A percentile compares a stretch with the other conserved stretches of the same genome.
Evolutionary conservation across 2,329 filamentous ascomycete species (phyloP).

Genomic region (Ramularia endophylla): DNA sequence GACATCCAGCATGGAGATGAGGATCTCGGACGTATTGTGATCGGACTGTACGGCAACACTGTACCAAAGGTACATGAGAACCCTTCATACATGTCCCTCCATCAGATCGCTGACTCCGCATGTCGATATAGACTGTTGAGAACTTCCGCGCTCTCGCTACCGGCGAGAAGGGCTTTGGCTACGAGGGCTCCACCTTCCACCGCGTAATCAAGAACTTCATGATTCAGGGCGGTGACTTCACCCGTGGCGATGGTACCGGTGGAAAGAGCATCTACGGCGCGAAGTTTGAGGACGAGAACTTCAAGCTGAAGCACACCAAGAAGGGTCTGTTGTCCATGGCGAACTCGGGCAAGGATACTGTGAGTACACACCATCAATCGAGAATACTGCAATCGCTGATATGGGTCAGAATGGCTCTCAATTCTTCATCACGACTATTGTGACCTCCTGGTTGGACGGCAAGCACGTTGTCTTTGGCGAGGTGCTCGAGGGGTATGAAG

Average conservation of each 20-base stretch:
- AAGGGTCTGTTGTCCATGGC: slow-evolving; percentile 64
- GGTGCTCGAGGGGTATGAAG: slow-evolving; percentile 77
- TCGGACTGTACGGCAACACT: slow-evolving; percentile 83
- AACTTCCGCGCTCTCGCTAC: slow-evolving; percentile 78
- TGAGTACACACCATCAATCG: neutral
- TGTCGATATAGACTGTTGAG: slow-evolving; percentile 50
- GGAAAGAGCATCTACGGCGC: slow-evolving; percentile 84
- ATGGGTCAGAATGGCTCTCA: slow-evolving; percentile 63
- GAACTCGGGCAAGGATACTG: neutral
- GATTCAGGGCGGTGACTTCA: slow-evolving; percentile 90
- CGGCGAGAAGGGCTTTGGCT: slow-evolving; percentile 81
- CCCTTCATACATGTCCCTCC: neutral
- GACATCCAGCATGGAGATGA: slow-evolving; percentile 74
- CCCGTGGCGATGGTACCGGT: slow-evolving; percentile 72
- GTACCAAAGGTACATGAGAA: slow-evolving; percentile 59
- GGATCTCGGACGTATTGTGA: slow-evolving; percentile 65
- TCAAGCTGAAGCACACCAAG: slow-evolving; percentile 89
- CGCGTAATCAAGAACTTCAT: slow-evolving; percentile 87
- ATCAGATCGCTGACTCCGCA: too few species aligned
- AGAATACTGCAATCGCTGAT: too few species aligned
- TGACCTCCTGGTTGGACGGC: slow-evolving; percentile 78
- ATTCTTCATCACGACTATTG: slow-evolving; percentile 83
- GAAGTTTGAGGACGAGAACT: slow-evolving; percentile 86
- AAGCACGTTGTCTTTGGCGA: slow-evolving; percentile 84
- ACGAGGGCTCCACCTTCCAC: slow-evolving; percentile 77